Percentiles rank a stretch among this genome's conserved stretches.
phyloP scores from a whole-genome alignment of 169 alveolate species.

The Plasmodium billcollinsi region DNA sequence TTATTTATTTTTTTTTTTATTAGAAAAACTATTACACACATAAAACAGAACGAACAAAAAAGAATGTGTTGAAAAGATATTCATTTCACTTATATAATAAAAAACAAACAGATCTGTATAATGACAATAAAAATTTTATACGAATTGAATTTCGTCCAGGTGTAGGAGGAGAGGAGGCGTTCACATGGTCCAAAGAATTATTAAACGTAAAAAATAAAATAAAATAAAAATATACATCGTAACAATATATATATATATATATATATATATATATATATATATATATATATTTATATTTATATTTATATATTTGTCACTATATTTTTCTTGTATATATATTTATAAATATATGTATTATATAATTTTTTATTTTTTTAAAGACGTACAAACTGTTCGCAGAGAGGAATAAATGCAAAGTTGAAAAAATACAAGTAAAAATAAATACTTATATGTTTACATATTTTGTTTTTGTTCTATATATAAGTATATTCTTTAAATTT shows the following conservation, averaged over 20 bases:
- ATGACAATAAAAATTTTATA: slow-evolving; percentile 34
- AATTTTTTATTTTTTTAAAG: slow-evolving; percentile 1
- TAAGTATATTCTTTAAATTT: not conserved
- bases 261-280: not conserved
- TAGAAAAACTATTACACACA: slow-evolving; percentile 15
- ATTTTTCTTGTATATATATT: not conserved
- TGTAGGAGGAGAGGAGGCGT: slow-evolving; percentile 63
- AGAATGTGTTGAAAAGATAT: slow-evolving; percentile 2
- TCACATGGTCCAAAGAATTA: slow-evolving; percentile 43
- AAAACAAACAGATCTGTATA: slow-evolving; percentile 11
- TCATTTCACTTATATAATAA: slow-evolving; percentile 10
- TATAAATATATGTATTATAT: too few species aligned
- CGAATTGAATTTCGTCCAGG: slow-evolving; percentile 75
- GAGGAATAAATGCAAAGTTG: slow-evolving; percentile 28
- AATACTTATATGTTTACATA: too few species aligned
- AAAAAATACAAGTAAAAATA: slow-evolving; percentile 35
- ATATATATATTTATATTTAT: not conserved
- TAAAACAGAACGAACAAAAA: slow-evolving; percentile 4
- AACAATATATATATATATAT: not conserved
- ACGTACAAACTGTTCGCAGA: slow-evolving; percentile 44
- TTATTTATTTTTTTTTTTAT: slow-evolving; percentile 3
- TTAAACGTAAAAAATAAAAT: slow-evolving; percentile 31
- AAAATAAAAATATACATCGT: not conserved
- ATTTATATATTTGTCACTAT: too few species aligned
- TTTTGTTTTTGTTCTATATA: not conserved